phyloP scores from a whole-genome alignment of 1,284 basidiomycete genomes.

The Ustilago lituana region DNA sequence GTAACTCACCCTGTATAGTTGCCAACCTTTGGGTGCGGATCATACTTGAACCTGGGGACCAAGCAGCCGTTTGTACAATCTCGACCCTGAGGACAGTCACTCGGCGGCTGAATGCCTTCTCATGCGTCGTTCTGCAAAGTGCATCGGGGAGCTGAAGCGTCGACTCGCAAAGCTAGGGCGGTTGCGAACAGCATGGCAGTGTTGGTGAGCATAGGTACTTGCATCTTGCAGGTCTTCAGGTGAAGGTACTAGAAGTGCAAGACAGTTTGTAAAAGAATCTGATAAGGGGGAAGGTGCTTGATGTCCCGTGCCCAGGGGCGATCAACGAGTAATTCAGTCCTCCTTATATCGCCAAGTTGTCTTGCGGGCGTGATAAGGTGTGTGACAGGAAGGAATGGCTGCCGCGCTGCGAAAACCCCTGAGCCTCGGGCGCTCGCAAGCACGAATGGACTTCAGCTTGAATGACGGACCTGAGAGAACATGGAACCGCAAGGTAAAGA shows the following conservation, averaged over 20 bases:
- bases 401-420: too few relatives aligned
- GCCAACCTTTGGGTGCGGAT: slow-evolving; percentile 1
- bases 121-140: neutral
- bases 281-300: too few relatives aligned
- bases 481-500: too few relatives aligned
- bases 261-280: too few relatives aligned
- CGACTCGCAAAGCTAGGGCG: slow-evolving; percentile 1
- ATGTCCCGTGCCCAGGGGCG: too few relatives aligned
- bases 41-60: slow-evolving; percentile 5
- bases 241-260: neutral
- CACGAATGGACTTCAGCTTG: too few relatives aligned
- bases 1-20: slow-evolving; percentile 17
- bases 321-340: too few relatives aligned
- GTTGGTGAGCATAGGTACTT: neutral
- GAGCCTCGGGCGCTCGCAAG: too few relatives aligned
- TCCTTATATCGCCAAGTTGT: too few relatives aligned
- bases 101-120: neutral
- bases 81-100: slow-evolving; percentile 6
- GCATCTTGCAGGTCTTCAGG: slow-evolving; percentile 16
- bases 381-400: too few relatives aligned
- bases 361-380: too few relatives aligned
- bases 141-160: slow-evolving; percentile 27
- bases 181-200: neutral
- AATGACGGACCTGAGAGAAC: too few relatives aligned
- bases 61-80: slow-evolving; percentile 28